Evolutionary conservation across 1,284 basidiomycete genomes (phyloP), one percentile per base, ranked within the genome.

Genomic region (Volvariella volvacea): DNA sequence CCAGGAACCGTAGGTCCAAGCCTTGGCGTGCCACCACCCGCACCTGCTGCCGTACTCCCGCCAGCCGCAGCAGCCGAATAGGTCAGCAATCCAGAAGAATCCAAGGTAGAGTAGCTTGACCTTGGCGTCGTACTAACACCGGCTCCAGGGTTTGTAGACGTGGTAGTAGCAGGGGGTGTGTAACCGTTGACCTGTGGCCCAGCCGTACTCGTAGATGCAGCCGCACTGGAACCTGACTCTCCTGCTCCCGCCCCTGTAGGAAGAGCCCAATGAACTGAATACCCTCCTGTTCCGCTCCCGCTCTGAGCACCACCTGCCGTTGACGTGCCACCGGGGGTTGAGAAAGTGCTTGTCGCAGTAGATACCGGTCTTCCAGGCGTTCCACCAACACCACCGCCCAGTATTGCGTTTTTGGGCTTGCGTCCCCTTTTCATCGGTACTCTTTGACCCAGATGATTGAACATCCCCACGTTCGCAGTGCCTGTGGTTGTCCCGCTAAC

Each of bases 391-490:
- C 60, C 60, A 12, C 56, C 49, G 17, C 45, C 45, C 15, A 62
- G 54, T 10, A 54, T 50, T 4, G 65, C 57, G 14, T 68, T 71
- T 49, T 73, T 72, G 8, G 78, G 76, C 55, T 80, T 80, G 12
- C 78, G 68, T 22, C 78, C 78, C 8, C 78, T 72, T 55, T 80
- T 80, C 6, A 12, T 12, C 12, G 25, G 25, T 28, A 28, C 12
- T 28, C 25, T 28, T 28, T 28, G 25, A 6, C 25, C 25, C 12
- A 12, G 6, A 28, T 28, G 25, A 28, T 6, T 6, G 6, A 28
- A 6, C 25, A 28, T 28, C 12, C 25, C 25, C n/a, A n/a, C n/a
- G n/a, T n/a, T n/a, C n/a, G n/a, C n/a, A n/a, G n/a, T n/a, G n/a
- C n/a, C n/a, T n/a, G n/a, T n/a, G n/a, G n/a, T n/a, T n/a, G n/a